Evolutionary conservation across 352 stramenopile genomes (phyloP).

Genomic region (Pythium periplocum): DNA sequence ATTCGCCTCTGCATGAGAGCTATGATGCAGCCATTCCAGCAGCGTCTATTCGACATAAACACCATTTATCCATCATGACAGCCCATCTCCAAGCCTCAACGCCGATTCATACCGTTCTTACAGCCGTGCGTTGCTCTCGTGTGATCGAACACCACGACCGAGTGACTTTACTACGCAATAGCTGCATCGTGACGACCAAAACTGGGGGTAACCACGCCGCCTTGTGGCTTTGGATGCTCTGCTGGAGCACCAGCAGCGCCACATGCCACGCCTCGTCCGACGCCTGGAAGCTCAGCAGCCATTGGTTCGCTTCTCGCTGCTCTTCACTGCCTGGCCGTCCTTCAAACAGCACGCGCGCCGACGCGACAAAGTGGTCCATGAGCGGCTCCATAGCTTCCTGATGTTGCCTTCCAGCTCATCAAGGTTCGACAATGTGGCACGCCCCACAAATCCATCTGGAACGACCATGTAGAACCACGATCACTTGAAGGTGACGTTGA

Average conservation of each 20-base stretch:
- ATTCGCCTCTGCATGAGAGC: not conserved
- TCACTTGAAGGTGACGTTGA: too few species aligned
- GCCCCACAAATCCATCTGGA: too few species aligned
- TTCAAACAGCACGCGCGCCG: constrained; percentile 61
- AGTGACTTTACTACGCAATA: constrained; percentile 60
- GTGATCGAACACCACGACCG: constrained; percentile 39
- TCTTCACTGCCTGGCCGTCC: constrained; percentile 41
- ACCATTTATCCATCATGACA: too few species aligned
- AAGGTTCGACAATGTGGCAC: too few species aligned
- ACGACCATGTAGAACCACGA: too few species aligned
- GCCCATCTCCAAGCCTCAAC: too few species aligned
- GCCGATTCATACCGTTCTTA: constrained; percentile 32
- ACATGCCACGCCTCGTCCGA: constrained; percentile 50
- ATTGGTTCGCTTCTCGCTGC: constrained; percentile 55
- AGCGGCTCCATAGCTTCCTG: constrained; percentile 8
- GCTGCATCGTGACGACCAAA: constrained; percentile 64
- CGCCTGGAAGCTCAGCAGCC: constrained; percentile 65
- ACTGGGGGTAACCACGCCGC: constrained; percentile 23
- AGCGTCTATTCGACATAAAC: constrained; percentile 7
- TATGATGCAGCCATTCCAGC: constrained; percentile 10
- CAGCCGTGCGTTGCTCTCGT: constrained; percentile 25
- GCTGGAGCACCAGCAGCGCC: constrained; percentile 48
- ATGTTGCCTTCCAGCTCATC: too few species aligned
- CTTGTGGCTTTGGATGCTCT: not conserved
- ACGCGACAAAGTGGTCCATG: constrained; percentile 48